Base-by-base conservation (phyloP, 805 yeast genomes). In the Groenewaldozyma tartarivorans region DNA sequence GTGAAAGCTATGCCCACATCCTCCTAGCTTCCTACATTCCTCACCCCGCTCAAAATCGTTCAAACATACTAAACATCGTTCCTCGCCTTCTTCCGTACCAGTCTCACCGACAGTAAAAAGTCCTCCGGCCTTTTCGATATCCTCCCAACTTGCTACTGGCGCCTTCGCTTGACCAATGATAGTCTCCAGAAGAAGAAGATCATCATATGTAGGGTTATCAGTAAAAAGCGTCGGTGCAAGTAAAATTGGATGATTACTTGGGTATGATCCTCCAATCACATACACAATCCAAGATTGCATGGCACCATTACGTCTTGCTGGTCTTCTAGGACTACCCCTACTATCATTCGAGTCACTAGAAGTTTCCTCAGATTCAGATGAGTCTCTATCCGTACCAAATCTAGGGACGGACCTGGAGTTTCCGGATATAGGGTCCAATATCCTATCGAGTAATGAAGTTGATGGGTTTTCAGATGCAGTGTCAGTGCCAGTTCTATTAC, bases 201-300 rank as follows among this genome's bases (percentile, higher is more conserved):
- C 77, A 41, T 72, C 75, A 50, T 68, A 67, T 0, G 72, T 62
- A n/a, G 75, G 77, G 37, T 64, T 60, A 37, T 71, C 74, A 2
- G 71, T 63, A 51, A 69, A 57, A 35, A 72, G 48, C 2, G 73
- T 58, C 4, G 74, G 73, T 1, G 75, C 72, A 1, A 65, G 54
- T 27, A 72, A 57, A 5, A 72, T 52, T 4, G 77, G 77, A 50
- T 73, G 77, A 41, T 67, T 57, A 33, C 57, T 58, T 2, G 72
- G 66, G 48, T 72, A 76, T 11, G 69, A 58, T 32, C 77, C 78
- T 0, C 81, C 81, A 60, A 75, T 67, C 5, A 76, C 79, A 38
- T 74, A 73, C 19, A 77, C 72, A n/a, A 75, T 68, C 82, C 81
- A 76, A 1, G 77, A 69, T 21, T 75, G 59, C 31, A 24, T 13